Conservation (phyloP, 1,284 basidiomycete species). For the Leccinum pallidistipes region DNA sequence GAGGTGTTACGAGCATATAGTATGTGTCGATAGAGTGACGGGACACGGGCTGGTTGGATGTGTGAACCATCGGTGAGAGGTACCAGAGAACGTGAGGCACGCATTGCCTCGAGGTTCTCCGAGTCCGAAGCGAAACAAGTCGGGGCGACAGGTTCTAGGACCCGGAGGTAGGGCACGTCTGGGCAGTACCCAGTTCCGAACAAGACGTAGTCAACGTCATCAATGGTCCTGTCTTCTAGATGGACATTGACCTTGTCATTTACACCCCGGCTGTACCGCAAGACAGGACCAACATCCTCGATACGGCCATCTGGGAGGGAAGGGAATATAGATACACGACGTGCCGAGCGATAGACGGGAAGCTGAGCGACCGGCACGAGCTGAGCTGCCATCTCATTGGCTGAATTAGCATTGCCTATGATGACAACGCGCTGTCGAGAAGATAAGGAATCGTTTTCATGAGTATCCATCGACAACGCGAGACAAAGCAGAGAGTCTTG, state of each 20-base stretch:
- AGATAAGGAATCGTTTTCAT: not conserved
- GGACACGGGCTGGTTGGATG: constrained; percentile 38
- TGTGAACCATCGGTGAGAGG: constrained; percentile 22
- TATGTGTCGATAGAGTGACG: constrained; percentile 43
- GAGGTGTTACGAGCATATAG: constrained; percentile 45
- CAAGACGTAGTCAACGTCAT: constrained; percentile 42
- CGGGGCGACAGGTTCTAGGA: constrained; percentile 22
- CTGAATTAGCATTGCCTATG: constrained; percentile 49
- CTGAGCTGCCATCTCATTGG: constrained; percentile 49
- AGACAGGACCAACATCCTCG: constrained; percentile 40
- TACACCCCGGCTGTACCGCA: constrained; percentile 29
- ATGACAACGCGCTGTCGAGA: constrained; percentile 41
- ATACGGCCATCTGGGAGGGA: constrained; percentile 44
- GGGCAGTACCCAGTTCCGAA: constrained; percentile 47
- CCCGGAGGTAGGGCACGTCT: constrained; percentile 42
- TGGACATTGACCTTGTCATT: constrained; percentile 34
- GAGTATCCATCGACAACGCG: not conserved
- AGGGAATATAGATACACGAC: constrained; percentile 42
- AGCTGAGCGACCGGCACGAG: constrained; percentile 36
- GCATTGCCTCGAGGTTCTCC: not conserved
- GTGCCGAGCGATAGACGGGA: constrained; percentile 46
- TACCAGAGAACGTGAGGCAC: constrained; percentile 3
- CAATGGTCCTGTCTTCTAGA: constrained; percentile 37
- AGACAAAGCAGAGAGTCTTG: not conserved
- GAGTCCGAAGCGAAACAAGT: not conserved